Conservation (phyloP, 2,329 filamentous ascomycete genomes). For the Diplodia intermedia region DNA sequence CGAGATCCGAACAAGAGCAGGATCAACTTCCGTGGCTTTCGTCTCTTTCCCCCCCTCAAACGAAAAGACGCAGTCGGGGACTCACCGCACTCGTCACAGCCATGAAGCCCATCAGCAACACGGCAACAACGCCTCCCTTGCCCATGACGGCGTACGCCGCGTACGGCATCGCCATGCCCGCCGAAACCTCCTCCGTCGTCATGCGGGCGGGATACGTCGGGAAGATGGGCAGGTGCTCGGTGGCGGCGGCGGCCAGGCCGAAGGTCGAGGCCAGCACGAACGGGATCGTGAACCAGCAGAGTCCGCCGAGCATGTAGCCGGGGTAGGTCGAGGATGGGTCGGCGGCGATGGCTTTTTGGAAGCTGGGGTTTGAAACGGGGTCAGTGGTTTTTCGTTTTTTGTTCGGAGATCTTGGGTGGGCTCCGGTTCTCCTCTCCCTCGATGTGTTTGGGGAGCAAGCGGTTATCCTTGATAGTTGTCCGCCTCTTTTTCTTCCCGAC, state of each 20-base stretch:
- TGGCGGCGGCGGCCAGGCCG: conserved; percentile 54
- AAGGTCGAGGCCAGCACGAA: conserved; percentile 57
- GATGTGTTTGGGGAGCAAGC: too few species aligned
- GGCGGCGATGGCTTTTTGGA: conserved; percentile 30
- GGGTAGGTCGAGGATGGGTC: conserved; percentile 28
- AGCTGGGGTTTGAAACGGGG: neutral
- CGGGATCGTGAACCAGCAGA: conserved; percentile 59
- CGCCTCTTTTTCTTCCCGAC: too few species aligned
- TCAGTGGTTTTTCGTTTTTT: neutral
- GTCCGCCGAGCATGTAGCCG: conserved; percentile 49
- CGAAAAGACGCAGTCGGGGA: neutral
- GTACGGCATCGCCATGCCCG: conserved; percentile 43
- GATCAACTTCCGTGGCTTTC: neutral
- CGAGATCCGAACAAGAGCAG: too few species aligned
- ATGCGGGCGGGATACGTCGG: conserved; percentile 51
- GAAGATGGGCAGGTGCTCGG: conserved; percentile 53
- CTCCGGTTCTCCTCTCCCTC: neutral
- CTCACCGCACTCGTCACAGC: conserved; percentile 41
- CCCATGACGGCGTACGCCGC: conserved; percentile 43
- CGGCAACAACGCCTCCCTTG: conserved; percentile 41
- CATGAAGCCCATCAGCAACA: conserved; percentile 46
- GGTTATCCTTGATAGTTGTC: too few species aligned
- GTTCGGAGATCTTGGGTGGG: neutral
- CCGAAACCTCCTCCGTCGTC: conserved; percentile 40
- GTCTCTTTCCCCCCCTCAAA: neutral